Base-by-base conservation (phyloP, 352 stramenopile species). In the Globisporangium okanoganense region DNA sequence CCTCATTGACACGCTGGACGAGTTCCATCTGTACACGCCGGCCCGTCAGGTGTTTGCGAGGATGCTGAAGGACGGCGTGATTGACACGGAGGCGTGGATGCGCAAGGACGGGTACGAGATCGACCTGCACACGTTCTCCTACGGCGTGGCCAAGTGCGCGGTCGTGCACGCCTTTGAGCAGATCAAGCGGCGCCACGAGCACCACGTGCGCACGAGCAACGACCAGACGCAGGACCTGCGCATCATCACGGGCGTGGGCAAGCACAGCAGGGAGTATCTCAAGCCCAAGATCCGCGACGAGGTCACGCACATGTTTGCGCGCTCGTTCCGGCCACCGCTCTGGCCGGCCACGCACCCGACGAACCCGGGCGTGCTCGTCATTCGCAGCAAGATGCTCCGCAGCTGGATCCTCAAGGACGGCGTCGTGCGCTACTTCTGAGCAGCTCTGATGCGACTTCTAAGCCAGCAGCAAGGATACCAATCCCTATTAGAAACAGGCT, bases 191-290 rank as follows among this genome's bases (percentile, higher is more conserved):
- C 50, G 43, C 20, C 31, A 54, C 27, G 64, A 78, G 29, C 61
- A 70, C 29, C 66, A 75, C 24, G 54, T 69, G 6, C 52, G 33
- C 4, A 50, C 66, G 2, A 66, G 59, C 12, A 68, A 72, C n/a
- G 77, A 70, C 40, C 6, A 69, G 40, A 57, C 53, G 14, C 51
- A 80, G 59, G 76, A 90, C 44, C 59, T 92, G 50, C 82, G 79
- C 16, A 85, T 92, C 50, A 88, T 92, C 59, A 88, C 78, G 27
- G 82, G 82, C n/a, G 67, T 89, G 20, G 82, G 82, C 14, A 82
- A 72, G 40, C 76, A 77, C 61, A 90, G 82, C 40, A 74, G 82
- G 16, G 61, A 67, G 53, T 89, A 76, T 54, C 70, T 90, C 68
- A 76, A 82, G 56, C 78, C 82, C 8, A 75, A 85, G 36, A 62